These are phyloP conservation scores for Aspergillus coremiiformis DNA, from an alignment of 495 filamentous ascomycete genomes.

Conservation along the genomic window DNA sequence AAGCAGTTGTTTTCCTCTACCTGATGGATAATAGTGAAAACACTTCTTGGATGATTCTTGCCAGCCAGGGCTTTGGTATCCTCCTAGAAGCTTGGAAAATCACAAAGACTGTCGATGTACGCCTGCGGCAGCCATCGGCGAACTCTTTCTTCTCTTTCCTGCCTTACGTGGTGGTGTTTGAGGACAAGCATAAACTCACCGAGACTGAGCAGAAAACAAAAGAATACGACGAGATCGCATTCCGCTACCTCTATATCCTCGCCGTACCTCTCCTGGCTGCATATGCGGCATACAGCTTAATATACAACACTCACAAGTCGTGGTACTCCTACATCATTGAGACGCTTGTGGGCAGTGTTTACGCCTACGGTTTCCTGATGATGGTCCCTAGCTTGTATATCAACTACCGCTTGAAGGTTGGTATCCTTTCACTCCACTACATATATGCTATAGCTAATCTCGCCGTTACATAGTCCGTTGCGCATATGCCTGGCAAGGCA, in stretches of 20 bases:
- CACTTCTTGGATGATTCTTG: conserved; percentile 98
- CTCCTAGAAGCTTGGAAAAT: conserved; percentile 96
- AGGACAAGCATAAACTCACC: conserved; percentile 93
- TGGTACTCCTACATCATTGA: conserved; percentile 94
- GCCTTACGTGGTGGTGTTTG: conserved; percentile 79
- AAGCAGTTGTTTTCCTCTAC: conserved; percentile 91
- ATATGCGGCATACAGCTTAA: conserved; percentile 81
- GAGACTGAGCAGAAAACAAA: conserved; percentile 96
- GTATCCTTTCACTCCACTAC: conserved; percentile 6
- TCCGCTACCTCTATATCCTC: conserved; percentile 88
- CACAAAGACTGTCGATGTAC: conserved; percentile 92
- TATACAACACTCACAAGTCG: conserved; percentile 94
- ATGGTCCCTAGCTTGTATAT: conserved; percentile 98
- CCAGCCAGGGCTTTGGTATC: conserved; percentile 88
- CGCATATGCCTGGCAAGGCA: conserved; percentile 92
- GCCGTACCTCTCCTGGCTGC: conserved; percentile 83
- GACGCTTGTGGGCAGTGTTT: conserved; percentile 90
- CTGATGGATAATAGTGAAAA: conserved; percentile 96
- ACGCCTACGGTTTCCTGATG: conserved; percentile 98
- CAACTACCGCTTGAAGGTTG: conserved; percentile 87
- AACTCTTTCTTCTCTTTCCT: conserved; percentile 61
- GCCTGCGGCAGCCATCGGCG: conserved; percentile 59
- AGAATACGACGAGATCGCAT: conserved; percentile 96
- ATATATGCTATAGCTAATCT: neutral
- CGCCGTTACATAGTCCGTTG: conserved; percentile 56